These are phyloP conservation scores for Hymenoscyphus repandus DNA, from an alignment of 2,329 filamentous ascomycete species.

Conservation along the genomic window DNA sequence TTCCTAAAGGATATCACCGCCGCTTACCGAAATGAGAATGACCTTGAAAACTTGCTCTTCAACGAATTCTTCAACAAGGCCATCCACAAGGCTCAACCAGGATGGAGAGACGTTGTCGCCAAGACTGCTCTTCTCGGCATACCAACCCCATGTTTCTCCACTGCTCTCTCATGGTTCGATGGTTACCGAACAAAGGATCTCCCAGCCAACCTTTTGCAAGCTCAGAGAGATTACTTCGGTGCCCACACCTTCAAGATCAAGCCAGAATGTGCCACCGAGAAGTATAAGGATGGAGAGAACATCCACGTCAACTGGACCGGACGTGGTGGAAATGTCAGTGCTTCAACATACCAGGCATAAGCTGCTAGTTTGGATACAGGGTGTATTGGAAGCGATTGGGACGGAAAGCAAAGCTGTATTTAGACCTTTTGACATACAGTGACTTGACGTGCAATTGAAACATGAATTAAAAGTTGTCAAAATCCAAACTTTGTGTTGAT, in stretches of 20 bases:
- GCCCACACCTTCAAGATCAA: conserved; percentile 87
- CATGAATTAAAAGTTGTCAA: background rate
- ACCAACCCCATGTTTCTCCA: conserved; percentile 93
- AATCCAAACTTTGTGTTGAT: background rate
- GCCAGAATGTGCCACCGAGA: conserved; percentile 69
- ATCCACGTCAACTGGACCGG: conserved; percentile 99
- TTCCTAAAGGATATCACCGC: conserved; percentile 99
- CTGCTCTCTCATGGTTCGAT: conserved; percentile 96
- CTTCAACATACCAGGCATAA: conserved; percentile 96
- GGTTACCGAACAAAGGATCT: conserved; percentile 97
- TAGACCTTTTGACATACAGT: conserved; percentile 5
- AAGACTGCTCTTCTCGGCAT: conserved; percentile 93
- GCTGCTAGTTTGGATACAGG: conserved; percentile 1
- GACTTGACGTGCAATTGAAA: background rate
- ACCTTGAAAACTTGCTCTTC: conserved; percentile 97
- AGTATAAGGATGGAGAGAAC: conserved; percentile 80
- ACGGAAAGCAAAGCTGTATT: background rate
- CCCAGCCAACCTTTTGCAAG: conserved; percentile 96
- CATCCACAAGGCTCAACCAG: conserved; percentile 90
- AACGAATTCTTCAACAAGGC: conserved; percentile 99
- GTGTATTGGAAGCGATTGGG: background rate
- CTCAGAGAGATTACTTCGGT: conserved; percentile 99
- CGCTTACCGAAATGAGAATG: conserved; percentile 89
- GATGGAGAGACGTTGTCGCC: conserved; percentile 86
- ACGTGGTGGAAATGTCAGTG: conserved; percentile 92